These are phyloP conservation scores for Rhodotorula sphaerocarpa DNA, from an alignment of 768 basidiomycete species.

Conservation along the genomic window DNA sequence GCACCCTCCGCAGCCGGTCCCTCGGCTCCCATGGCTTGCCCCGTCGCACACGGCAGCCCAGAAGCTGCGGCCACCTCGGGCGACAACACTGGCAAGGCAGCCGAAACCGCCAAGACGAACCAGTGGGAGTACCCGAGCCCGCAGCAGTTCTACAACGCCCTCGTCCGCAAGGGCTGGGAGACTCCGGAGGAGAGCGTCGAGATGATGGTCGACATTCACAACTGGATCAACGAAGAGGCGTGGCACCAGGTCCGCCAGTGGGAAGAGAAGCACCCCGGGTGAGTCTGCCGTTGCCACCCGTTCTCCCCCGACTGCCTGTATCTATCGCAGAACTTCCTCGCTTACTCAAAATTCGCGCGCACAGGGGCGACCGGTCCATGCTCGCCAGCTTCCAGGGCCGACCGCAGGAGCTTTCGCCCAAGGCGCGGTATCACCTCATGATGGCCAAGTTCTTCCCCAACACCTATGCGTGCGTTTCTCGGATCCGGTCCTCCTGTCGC, in stretches of 20 bases:
- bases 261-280: constrained; percentile 67
- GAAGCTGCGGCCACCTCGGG: constrained; percentile 19
- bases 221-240: constrained; percentile 92
- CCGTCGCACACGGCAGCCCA: constrained; percentile 15
- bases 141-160: constrained; percentile 95
- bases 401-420: constrained; percentile 88
- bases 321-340: neutral
- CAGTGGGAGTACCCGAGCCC: constrained; percentile 93
- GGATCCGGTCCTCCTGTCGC: neutral
- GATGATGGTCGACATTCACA: constrained; percentile 96
- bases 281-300: neutral
- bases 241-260: constrained; percentile 91
- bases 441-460: constrained; percentile 84
- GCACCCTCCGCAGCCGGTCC: constrained; percentile 9
- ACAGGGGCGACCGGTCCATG: constrained; percentile 60
- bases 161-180: constrained; percentile 93
- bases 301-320: neutral
- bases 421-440: constrained; percentile 76
- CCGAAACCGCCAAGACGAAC: constrained; percentile 37
- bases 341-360: neutral
- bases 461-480: constrained; percentile 68
- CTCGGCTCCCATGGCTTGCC: constrained; percentile 13
- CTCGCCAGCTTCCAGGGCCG: constrained; percentile 78
- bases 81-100: constrained; percentile 33
- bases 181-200: constrained; percentile 93